Evolutionary conservation across 2,329 filamentous ascomycete species (phyloP), one percentile per base, ranked within the genome.

Genomic region (Fusarium tuaranense): DNA sequence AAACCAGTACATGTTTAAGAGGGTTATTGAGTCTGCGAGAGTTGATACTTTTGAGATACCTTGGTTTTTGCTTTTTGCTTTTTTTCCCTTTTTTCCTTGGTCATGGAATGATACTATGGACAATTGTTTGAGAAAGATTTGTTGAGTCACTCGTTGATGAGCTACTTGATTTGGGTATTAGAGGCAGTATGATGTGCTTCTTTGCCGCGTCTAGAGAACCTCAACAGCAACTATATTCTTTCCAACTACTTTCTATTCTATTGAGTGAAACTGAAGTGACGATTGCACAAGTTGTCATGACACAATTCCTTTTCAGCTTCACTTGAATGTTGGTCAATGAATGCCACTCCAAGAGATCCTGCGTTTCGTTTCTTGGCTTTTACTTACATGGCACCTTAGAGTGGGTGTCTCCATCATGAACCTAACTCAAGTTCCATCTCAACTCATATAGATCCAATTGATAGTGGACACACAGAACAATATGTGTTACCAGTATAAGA

Each of bases 1-100:
- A 72, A 62, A 60, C 59, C 18, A 59, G 72, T 68, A 76, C 71
- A 78, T 79, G 63, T 53, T 57, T 59, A 57, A 70, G 71, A 79
- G 61, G 59, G 58, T 44, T 44, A 69, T 67, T 62, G 68, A 66
- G 70, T 77, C 57, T 72, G 68, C 69, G 65, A 60, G 46, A 64
- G 39, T 69, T 68, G 65, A 58, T 69, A 16, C 48, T 70, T 36
- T 30, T 44, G 67, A 75, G 67, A 75, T 75, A 71, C 63, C 72
- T 72, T 72, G 59, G 20, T 20, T 32, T 25, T 44, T 32, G 9
- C 9, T 8, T 44, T 44, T 20, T 10, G 12, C 32, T 34, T 27
- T 46, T 46, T 22, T 27, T 25, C 20, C 4, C 14, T n/a, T 16
- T 16, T 70, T 67, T 27, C 18, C 14, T 36, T 51, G 39, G 34